Evolutionary conservation across 768 basidiomycete species (phyloP).

Genomic region (Ramaria rubella): DNA sequence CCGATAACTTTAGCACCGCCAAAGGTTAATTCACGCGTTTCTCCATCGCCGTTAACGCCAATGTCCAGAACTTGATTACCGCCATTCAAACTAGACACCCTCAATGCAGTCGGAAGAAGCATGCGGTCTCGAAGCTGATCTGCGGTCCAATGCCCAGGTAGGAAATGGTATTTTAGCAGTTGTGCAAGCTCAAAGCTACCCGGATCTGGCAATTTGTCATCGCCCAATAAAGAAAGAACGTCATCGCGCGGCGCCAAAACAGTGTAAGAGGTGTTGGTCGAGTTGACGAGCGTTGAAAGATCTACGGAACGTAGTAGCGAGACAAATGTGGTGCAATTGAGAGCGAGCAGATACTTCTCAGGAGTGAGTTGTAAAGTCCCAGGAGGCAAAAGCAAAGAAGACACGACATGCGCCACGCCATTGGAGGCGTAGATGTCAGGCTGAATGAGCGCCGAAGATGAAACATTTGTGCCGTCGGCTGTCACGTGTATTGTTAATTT

Average conservation of each 20-base stretch:
- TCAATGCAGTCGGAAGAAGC: conserved; percentile 74
- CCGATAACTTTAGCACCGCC: conserved; percentile 78
- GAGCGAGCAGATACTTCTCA: conserved; percentile 88
- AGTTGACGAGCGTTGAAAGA: conserved; percentile 63
- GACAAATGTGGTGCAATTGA: conserved; percentile 90
- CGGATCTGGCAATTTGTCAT: conserved; percentile 48
- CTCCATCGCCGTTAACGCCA: conserved; percentile 47
- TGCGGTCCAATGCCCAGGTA: conserved; percentile 71
- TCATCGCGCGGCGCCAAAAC: conserved; percentile 91
- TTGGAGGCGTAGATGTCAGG: conserved; percentile 90
- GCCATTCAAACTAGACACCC: conserved; percentile 61
- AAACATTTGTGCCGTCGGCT: conserved; percentile 46
- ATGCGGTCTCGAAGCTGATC: conserved; percentile 65
- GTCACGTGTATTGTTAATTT: conserved; percentile 54
- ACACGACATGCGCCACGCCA: conserved; percentile 88
- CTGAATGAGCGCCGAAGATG: conserved; percentile 54
- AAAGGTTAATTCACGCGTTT: conserved; percentile 60
- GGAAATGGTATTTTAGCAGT: conserved; percentile 82
- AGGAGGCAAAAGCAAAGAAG: conserved; percentile 71
- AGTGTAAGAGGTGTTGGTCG: conserved; percentile 64
- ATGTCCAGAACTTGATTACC: conserved; percentile 66
- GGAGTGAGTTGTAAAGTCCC: conserved; percentile 77
- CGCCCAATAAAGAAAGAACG: conserved; percentile 50
- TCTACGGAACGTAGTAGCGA: conserved; percentile 80
- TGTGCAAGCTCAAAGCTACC: conserved; percentile 67